Evolutionary conservation across 768 basidiomycete species (phyloP).

Genomic region (Leucogyrophana mollusca): DNA sequence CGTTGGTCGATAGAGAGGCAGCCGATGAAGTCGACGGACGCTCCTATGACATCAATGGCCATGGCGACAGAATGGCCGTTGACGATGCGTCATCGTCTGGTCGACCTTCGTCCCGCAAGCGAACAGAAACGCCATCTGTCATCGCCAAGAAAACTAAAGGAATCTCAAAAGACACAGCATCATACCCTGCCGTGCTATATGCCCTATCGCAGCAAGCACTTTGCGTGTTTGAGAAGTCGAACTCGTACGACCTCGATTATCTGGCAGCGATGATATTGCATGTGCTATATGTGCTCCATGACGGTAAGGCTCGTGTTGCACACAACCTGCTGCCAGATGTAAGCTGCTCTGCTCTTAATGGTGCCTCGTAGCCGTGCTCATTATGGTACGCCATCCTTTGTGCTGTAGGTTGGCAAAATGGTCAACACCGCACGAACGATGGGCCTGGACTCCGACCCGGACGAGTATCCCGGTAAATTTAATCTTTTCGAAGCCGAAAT

Average conservation of each 20-base stretch:
- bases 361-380: constrained; percentile 18
- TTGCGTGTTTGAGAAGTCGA: constrained; percentile 39
- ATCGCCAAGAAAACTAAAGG: constrained; percentile 25
- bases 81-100: constrained; percentile 22
- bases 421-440: constrained; percentile 63
- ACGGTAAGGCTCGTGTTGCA: constrained; percentile 42
- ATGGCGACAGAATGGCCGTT: constrained; percentile 13
- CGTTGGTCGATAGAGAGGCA: constrained; percentile 30
- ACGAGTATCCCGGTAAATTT: constrained; percentile 47
- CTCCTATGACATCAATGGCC: constrained; percentile 5
- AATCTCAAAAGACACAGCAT: constrained; percentile 25
- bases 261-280: constrained; percentile 60
- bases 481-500: constrained; percentile 50
- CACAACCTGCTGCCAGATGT: constrained; percentile 29
- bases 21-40: constrained; percentile 5
- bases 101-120: constrained; percentile 19
- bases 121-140: constrained; percentile 14
- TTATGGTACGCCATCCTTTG: constrained; percentile 1
- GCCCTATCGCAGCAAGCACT: constrained; percentile 50
- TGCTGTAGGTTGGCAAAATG: constrained; percentile 61
- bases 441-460: constrained; percentile 61
- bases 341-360: constrained; percentile 21
- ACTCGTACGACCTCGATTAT: constrained; percentile 53
- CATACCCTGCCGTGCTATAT: constrained; percentile 39
- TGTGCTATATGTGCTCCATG: constrained; percentile 52